These are phyloP conservation scores for Xylariaceae sp. DNA, from an alignment of 2,329 filamentous ascomycete species.

Conservation along the genomic window DNA sequence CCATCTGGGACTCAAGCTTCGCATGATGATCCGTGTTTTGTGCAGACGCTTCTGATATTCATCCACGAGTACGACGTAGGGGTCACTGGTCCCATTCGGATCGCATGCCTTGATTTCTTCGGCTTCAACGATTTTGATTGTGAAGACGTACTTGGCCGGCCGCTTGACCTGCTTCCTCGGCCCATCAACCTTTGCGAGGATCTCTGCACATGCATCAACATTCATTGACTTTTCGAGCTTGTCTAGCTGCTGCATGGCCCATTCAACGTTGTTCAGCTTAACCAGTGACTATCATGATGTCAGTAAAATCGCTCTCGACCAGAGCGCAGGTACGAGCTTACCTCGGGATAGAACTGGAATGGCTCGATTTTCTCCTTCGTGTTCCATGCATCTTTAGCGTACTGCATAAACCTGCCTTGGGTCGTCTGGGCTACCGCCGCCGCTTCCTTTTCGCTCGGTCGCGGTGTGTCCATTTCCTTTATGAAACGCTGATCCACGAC, in stretches of 20 bases:
- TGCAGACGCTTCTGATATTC: constrained; percentile 96
- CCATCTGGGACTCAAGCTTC: constrained; percentile 90
- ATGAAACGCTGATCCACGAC: constrained; percentile 79
- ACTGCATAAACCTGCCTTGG: constrained; percentile 89
- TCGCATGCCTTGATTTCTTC: constrained; percentile 99
- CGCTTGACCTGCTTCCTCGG: constrained; percentile 61
- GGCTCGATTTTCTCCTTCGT: constrained; percentile 91
- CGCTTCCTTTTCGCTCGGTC: constrained; percentile 70
- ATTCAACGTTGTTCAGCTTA: constrained; percentile 97
- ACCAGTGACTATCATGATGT: constrained; percentile 70
- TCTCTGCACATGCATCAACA: constrained; percentile 81
- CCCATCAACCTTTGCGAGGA: constrained; percentile 71
- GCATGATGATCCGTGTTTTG: constrained; percentile 89
- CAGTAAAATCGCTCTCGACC: constrained; percentile 17
- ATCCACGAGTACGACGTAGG: constrained; percentile 93
- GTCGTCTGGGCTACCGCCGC: constrained; percentile 72
- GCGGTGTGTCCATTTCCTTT: constrained; percentile 88
- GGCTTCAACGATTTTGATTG: constrained; percentile 96
- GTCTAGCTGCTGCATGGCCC: constrained; percentile 86
- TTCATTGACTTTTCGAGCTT: constrained; percentile 86
- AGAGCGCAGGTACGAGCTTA: constrained; percentile 35
- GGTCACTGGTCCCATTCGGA: constrained; percentile 88
- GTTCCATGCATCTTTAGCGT: constrained; percentile 89
- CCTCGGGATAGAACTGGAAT: constrained; percentile 93
- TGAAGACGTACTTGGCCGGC: constrained; percentile 90